Evolutionary conservation across 106 monocot genomes (phyloP).

Genomic region (Iris macrosiphon): DNA sequence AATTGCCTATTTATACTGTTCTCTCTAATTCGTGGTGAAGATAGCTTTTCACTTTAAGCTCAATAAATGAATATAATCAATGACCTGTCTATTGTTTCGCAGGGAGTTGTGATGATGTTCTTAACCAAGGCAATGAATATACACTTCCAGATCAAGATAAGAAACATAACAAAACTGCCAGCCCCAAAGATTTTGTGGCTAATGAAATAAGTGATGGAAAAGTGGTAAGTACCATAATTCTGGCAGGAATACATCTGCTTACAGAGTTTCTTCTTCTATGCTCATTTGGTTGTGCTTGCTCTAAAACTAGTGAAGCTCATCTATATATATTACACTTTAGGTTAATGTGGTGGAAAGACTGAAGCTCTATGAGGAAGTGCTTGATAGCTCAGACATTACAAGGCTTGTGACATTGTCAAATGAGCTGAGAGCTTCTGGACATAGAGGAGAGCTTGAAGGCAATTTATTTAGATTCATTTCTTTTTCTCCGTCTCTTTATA

Average conservation of each 20-base stretch:
- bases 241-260: neutral
- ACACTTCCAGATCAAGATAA: conserved; percentile 21
- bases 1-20: too few relatives aligned
- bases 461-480: too few relatives aligned
- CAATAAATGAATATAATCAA: too few relatives aligned
- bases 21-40: too few relatives aligned
- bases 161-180: conserved; percentile 12
- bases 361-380: conserved; percentile 54
- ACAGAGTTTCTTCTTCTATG: neutral
- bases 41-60: too few relatives aligned
- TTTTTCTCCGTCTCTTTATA: too few relatives aligned
- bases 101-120: conserved; percentile 9
- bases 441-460: conserved; percentile 61
- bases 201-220: conserved; percentile 49
- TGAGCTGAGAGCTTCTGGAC: conserved; percentile 54
- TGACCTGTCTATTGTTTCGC: neutral
- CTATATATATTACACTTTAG: conserved; percentile 11
- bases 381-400: conserved; percentile 42
- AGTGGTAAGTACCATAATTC: conserved; percentile 19
- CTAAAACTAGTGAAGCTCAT: neutral
- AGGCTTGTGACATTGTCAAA: conserved; percentile 40
- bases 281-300: neutral
- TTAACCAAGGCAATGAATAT: conserved; percentile 9
- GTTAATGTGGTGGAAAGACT: conserved; percentile 78
- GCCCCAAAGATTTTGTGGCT: conserved; percentile 34